Base-by-base conservation (phyloP, 345 rosid genomes). In the Anastatica hierochuntica region DNA sequence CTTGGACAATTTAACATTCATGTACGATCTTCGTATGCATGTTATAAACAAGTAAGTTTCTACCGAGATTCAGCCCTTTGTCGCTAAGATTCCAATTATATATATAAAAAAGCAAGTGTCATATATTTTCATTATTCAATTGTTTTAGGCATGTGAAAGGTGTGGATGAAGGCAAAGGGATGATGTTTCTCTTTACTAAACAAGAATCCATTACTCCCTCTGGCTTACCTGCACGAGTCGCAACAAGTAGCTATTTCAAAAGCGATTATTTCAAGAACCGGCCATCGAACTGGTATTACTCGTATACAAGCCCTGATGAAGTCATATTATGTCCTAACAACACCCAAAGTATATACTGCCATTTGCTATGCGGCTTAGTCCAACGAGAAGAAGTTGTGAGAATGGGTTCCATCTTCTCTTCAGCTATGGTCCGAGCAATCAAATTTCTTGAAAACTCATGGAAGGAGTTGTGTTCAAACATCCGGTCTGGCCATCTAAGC, bases 31-130 rank as follows among this genome's bases (percentile, higher is more conserved):
- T 62, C 97, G 88, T 17, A 77, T 74, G 42, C 83, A 88, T 7
- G 71, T 81, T 44, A 79, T 86, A 78, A 80, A 79, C 81, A 83
- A 90, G 97, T 90, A 56, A 76, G 62, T 48, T n/a, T n/a, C n/a
- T n/a, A n/a, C n/a, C n/a, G n/a, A n/a, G n/a, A n/a, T n/a, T n/a
- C n/a, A n/a, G n/a, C n/a, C n/a, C n/a, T n/a, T n/a, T n/a, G n/a
- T n/a, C n/a, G n/a, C n/a, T n/a, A n/a, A n/a, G n/a, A n/a, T n/a
- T n/a, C n/a, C n/a, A n/a, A n/a, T n/a, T n/a, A n/a, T n/a, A n/a
- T n/a, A n/a, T n/a, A n/a, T n/a, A n/a, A n/a, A n/a, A n/a, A n/a
- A n/a, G n/a, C n/a, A n/a, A n/a, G n/a, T n/a, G n/a, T n/a, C n/a
- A n/a, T n/a, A n/a, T n/a, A n/a, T n/a, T n/a, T n/a, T n/a, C n/a